phyloP scores from a whole-genome alignment of 805 yeast species.

The Saccharomycopsis selenospora region DNA sequence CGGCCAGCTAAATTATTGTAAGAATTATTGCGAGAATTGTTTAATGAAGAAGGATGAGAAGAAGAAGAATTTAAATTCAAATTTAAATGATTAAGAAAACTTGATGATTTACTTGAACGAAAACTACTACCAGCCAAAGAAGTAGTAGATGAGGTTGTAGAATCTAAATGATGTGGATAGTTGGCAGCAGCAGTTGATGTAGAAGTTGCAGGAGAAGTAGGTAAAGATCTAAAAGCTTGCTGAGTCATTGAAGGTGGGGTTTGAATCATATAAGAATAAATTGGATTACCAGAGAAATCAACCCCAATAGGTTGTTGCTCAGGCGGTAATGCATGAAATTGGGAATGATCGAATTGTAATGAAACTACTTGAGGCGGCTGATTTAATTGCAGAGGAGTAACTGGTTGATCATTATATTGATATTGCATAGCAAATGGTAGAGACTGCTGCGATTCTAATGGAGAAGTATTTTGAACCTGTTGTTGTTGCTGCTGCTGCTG shows the following conservation, averaged over 20 bases:
- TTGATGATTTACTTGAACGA: conserved; percentile 10
- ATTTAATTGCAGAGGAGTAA: conserved; percentile 8
- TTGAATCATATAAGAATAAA: conserved; percentile 19
- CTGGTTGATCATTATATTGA: neutral
- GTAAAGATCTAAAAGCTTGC: conserved; percentile 9
- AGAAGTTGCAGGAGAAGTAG: conserved; percentile 14
- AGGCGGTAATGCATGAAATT: conserved; percentile 2
- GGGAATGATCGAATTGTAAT: neutral
- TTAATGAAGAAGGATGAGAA: conserved; percentile 35
- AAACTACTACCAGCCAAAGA: conserved; percentile 7
- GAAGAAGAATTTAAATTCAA: conserved; percentile 24
- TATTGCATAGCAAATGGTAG: neutral
- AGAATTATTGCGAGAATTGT: conserved; percentile 34
- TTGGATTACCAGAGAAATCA: conserved; percentile 21
- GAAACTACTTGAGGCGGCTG: conserved; percentile 3
- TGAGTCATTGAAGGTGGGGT: conserved; percentile 6
- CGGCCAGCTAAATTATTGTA: conserved; percentile 11
- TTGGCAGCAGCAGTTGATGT: neutral
- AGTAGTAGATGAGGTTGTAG: neutral
- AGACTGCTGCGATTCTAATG: too few species aligned
- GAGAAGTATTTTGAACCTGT: neutral
- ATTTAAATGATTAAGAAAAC: conserved; percentile 3
- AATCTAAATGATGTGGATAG: conserved; percentile 6
- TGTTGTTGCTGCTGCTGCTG: conserved; percentile 1
- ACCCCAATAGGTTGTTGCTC: conserved; percentile 21